Conservation (phyloP, 163 green algal genomes). For the Chlorella variabilis region DNA sequence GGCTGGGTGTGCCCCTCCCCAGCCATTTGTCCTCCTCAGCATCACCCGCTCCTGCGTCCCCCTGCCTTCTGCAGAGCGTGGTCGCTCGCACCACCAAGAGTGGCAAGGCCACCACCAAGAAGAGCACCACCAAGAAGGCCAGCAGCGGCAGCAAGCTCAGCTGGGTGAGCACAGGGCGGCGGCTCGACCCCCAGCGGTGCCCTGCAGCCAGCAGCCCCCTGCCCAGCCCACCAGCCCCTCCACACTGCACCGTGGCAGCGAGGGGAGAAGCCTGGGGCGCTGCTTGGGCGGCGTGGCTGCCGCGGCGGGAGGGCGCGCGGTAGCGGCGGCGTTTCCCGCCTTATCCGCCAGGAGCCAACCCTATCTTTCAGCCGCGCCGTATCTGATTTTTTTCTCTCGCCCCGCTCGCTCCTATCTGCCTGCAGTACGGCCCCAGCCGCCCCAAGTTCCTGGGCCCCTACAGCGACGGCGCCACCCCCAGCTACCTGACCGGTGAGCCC, state of each 20-base stretch:
- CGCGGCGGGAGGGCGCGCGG: no score
- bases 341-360: not conserved
- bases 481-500: slow-evolving; percentile 50
- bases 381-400: not conserved
- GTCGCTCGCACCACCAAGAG: not conserved
- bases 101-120: slow-evolving; percentile 6
- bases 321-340: not conserved
- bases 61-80: not conserved
- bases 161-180: slow-evolving; percentile 8
- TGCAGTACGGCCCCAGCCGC: slow-evolving; percentile 55
- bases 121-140: slow-evolving; percentile 29
- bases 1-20: not conserved
- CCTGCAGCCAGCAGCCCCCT: no score
- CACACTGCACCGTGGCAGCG: no score
- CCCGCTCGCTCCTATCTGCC: not conserved
- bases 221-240: not conserved
- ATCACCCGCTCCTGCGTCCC: not conserved
- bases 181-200: no score
- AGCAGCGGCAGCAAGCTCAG: slow-evolving; percentile 4
- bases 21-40: not conserved
- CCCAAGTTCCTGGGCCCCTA: slow-evolving; percentile 70
- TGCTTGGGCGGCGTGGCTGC: no score
- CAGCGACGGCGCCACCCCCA: slow-evolving; percentile 48
- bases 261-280: no score
- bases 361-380: not conserved